Evolutionary conservation across 306 rosid species (phyloP), one percentile per base, ranked within the genome.

Genomic region (Glycine soja): DNA sequence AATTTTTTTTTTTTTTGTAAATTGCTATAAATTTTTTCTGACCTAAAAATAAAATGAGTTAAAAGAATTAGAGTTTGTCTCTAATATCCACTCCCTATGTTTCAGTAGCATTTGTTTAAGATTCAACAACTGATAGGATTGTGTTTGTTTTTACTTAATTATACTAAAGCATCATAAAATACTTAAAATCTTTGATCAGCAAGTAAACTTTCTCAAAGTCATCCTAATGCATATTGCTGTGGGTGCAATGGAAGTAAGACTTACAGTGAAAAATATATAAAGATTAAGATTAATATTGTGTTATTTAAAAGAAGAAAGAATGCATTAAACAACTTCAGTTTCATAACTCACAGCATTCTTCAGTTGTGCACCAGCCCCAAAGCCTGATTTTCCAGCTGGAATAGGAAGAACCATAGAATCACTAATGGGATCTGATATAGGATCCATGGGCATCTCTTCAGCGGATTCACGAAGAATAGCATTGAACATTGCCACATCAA

Each of bases 391-490:
- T 76, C 98, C 98, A 10, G 93, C 89, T n/a, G 93, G 91, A 84
- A 94, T 83, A 34, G 98, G 98, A 56, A 94, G 95, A 88, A 94
- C 98, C 84, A 83, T 94, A 11, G 95, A 67, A 75, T 94, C 98
- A 86, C 93, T 94, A 69, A 92, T 94, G 64, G 98, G 97, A 67
- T 94, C 98, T 74, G 97, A 94, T 67, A 94, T 86, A 53, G 98
- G 98, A 89, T 94, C 98, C 8, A 94, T 94, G 10, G 98, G 98
- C 95, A 94, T 94, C 85, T 90, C 98, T 48, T 94, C 98, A 2
- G 79, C 91, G 12, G 93, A 86, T 86, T 94, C 94, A 52, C 98
- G 98, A 66, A 94, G 97, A 87, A 94, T 88, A 45, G 97, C 97
- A 90, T 94, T 94, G 85, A 92, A 92, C 98, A 94, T 94, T 74